Percentiles rank a stretch among this genome's conserved stretches.
Conservation (phyloP, 2,329 filamentous ascomycete genomes). For the Pseudogymnoascus sp. region DNA sequence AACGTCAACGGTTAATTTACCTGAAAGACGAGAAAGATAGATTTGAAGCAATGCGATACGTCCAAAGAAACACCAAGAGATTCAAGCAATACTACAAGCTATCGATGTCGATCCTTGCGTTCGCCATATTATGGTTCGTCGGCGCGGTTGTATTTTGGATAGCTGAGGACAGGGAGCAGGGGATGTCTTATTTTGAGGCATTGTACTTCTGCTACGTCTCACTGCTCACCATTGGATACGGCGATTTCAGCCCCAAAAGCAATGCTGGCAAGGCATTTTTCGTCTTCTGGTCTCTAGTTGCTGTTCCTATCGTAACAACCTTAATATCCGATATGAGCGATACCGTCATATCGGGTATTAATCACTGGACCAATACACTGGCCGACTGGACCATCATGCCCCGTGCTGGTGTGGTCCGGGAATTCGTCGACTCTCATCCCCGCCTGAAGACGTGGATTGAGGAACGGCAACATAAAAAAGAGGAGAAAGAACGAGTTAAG, state of each 20-base stretch:
- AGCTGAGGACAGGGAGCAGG: constrained; percentile 47
- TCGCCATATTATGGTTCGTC: constrained; percentile 57
- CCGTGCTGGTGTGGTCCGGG: constrained; percentile 49
- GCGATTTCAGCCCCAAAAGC: constrained; percentile 56
- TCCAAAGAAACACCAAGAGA: constrained; percentile 50
- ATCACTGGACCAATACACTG: constrained; percentile 52
- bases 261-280: constrained; percentile 65
- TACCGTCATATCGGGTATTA: constrained; percentile 58
- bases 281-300: constrained; percentile 63
- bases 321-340: constrained; percentile 58
- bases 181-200: constrained; percentile 56
- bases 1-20: constrained; percentile 42
- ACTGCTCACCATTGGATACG: constrained; percentile 64
- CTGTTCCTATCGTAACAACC: constrained; percentile 65
- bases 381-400: constrained; percentile 63
- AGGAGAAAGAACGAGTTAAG: constrained; percentile 38
- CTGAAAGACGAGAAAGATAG: constrained; percentile 53
- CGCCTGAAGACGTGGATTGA: constrained; percentile 36
- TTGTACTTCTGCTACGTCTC: constrained; percentile 66
- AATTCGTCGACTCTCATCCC: constrained; percentile 44
- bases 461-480: constrained; percentile 33
- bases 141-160: constrained; percentile 61
- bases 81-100: constrained; percentile 57
- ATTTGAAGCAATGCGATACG: constrained; percentile 60
- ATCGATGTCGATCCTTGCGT: constrained; percentile 50